phyloP scores from a whole-genome alignment of 306 rosid genomes.

The Cyamopsis tetragonoloba region DNA sequence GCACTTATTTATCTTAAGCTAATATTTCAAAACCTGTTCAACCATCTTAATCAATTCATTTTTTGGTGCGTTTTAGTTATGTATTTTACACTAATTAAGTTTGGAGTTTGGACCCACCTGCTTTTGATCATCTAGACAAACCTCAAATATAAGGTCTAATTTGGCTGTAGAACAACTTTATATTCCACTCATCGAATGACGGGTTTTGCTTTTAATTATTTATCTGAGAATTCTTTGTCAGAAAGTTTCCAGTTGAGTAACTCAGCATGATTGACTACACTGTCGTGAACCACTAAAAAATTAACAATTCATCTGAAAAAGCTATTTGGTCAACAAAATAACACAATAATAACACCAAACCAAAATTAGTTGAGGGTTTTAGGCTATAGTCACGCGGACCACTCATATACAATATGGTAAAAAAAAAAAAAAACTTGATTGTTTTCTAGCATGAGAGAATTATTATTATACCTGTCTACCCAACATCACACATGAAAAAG shows the following conservation, averaged over 20 bases:
- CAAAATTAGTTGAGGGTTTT: conserved; percentile 21
- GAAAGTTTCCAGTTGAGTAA: conserved; percentile 36
- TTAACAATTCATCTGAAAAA: conserved; percentile 15
- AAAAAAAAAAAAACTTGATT: conserved; percentile 12
- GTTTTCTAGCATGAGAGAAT: conserved; percentile 15
- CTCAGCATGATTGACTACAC: conserved; percentile 31
- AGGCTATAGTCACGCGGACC: conserved; percentile 27
- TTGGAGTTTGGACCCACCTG: conserved; percentile 50
- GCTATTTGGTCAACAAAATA: conserved; percentile 26
- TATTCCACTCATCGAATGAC: conserved; percentile 49
- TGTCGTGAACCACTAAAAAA: conserved; percentile 24
- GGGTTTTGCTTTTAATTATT: conserved; percentile 34
- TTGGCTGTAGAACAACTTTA: conserved; percentile 46
- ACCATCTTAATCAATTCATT: conserved; percentile 22
- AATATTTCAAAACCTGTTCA: neutral
- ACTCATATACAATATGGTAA: neutral
- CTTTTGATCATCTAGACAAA: conserved; percentile 38
- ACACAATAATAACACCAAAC: conserved; percentile 21
- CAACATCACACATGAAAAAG: neutral
- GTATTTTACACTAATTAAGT: conserved; percentile 26
- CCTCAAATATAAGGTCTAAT: conserved; percentile 38
- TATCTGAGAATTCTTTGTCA: conserved; percentile 44
- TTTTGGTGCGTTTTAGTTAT: conserved; percentile 32
- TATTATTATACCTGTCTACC: conserved; percentile 26
- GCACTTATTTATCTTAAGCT: conserved; percentile 14